Evolutionary conservation across 2,329 filamentous ascomycete species (phyloP).

Genomic region (Exophiala bonariae): DNA sequence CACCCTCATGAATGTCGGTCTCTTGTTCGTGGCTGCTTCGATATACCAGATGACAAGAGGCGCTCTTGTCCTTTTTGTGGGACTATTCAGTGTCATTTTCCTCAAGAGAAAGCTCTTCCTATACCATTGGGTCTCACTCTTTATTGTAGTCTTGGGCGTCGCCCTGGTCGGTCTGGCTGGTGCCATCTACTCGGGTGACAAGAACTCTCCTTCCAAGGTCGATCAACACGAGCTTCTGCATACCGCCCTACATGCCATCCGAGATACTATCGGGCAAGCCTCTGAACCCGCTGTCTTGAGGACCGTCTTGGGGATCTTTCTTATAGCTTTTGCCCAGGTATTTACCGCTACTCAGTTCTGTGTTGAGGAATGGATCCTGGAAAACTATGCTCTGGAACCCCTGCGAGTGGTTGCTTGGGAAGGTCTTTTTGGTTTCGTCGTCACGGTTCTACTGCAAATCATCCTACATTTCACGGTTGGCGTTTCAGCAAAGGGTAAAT

Average conservation of each 20-base stretch:
- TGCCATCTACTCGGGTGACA: constrained; percentile 67
- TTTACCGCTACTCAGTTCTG: constrained; percentile 98
- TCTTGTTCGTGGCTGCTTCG: constrained; percentile 89
- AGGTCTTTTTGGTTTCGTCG: constrained; percentile 81
- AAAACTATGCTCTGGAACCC: constrained; percentile 75
- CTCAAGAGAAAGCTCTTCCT: constrained; percentile 73
- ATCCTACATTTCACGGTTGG: constrained; percentile 78
- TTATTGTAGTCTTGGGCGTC: constrained; percentile 85
- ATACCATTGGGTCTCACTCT: constrained; percentile 91
- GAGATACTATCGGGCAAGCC: constrained; percentile 42
- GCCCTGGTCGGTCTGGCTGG: constrained; percentile 87
- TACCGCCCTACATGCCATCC: constrained; percentile 33
- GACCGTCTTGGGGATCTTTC: constrained; percentile 77
- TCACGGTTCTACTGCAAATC: constrained; percentile 77
- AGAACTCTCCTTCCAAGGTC: constrained; percentile 31
- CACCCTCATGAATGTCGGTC: constrained; percentile 93
- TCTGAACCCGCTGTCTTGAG: constrained; percentile 59
- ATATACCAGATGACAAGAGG: constrained; percentile 99
- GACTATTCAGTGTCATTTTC: constrained; percentile 91
- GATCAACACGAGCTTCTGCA: constrained; percentile 32
- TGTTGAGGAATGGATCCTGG: constrained; percentile 88
- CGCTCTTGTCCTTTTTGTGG: constrained; percentile 91
- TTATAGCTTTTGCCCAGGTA: constrained; percentile 93
- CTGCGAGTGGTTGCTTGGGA: constrained; percentile 95
- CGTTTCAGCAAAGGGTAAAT: constrained; percentile 67